Conservation (phyloP, 352 stramenopile species). For the Pythium aquatile region DNA sequence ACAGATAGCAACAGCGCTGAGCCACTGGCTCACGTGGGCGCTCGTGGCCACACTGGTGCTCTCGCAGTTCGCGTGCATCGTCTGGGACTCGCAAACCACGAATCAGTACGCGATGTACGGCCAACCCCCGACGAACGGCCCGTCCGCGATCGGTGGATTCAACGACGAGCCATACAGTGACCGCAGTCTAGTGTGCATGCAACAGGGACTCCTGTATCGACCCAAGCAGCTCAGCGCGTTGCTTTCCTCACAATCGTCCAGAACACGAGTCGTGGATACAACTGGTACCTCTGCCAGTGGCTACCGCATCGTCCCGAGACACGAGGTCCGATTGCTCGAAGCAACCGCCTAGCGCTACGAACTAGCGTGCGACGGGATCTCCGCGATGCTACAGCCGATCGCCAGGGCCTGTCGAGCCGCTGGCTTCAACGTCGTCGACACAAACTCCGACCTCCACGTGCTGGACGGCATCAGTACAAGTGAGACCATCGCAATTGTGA, state of each 20-base stretch:
- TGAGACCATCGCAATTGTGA: slow-evolving; percentile 24
- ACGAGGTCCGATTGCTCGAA: slow-evolving; percentile 8
- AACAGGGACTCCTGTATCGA: slow-evolving; percentile 36
- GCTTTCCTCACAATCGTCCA: slow-evolving; percentile 11
- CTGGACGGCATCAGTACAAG: slow-evolving; percentile 18
- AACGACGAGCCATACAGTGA: slow-evolving; percentile 58
- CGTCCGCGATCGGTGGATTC: slow-evolving; percentile 16
- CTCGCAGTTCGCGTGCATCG: slow-evolving; percentile 24
- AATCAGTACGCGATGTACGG: slow-evolving; percentile 25
- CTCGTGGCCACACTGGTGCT: slow-evolving; percentile 13
- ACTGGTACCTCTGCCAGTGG: slow-evolving; percentile 7
- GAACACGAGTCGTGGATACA: slow-evolving; percentile 5
- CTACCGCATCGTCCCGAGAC: slow-evolving; percentile 17
- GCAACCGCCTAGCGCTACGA: slow-evolving; percentile 9
- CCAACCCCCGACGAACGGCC: slow-evolving; percentile 13
- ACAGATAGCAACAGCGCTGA: background rate
- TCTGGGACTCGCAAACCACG: slow-evolving; percentile 36
- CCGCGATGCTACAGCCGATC: slow-evolving; percentile 2
- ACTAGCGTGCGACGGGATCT: slow-evolving; percentile 10
- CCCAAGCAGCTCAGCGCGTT: slow-evolving; percentile 37
- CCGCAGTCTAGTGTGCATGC: slow-evolving; percentile 42
- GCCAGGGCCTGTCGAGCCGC: slow-evolving; percentile 3
- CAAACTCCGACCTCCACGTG: slow-evolving; percentile 5
- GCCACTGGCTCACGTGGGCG: slow-evolving; percentile 11
- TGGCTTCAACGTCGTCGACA: slow-evolving; percentile 16